Evolutionary conservation across 129 eudicot species (phyloP), one percentile per base, ranked within the genome.

Genomic region (Kitagawia praeruptora): DNA sequence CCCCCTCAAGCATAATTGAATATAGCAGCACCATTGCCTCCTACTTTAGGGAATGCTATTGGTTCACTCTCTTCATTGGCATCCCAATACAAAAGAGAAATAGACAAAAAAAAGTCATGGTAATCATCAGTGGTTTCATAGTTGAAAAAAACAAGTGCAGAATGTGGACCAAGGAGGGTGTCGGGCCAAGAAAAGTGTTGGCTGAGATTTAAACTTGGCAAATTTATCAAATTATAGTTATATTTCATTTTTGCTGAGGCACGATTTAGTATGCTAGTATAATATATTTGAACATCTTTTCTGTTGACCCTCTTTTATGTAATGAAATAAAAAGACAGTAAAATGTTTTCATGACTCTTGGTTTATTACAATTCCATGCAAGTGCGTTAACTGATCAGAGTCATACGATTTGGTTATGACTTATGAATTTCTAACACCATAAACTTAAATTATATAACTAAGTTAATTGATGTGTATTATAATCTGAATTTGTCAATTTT

Each of bases 1-100:
- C 54, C 54, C 8, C 76, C 38, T 21, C 96, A 8, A 73, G 77
- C 77, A 73, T 44, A 73, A 73, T 73, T 45, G 51, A 73, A 44
- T 19, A 73, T 25, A 13, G 39, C 77, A n/a, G 21, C 37, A n/a
- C 53, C 76, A 73, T 23, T 73, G 49, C 76, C 53, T n/a, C 37
- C 76, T 72, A 72, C 76, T 72, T 41, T 9, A 19, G 51, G 37
- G 19, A 23, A 40, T 72, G 12, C 21, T 9, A 71, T 71, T 71
- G 75, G 49, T 42, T 44, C 47, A 44, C 11, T 44, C 13, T 44
- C 47, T 44, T 8, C 47, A 44, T 5, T 3, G 56, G 4, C 56
- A 49, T 49, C 23, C 56, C 56, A 49, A 16, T 49, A 49, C 16
- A 51, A 51, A 18, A 4, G n/a, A 51, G 58, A 51, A 16, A 0